Percentiles rank a stretch among this genome's conserved stretches.
Conservation (phyloP, 495 filamentous ascomycete species). For the Podospora comata region DNA sequence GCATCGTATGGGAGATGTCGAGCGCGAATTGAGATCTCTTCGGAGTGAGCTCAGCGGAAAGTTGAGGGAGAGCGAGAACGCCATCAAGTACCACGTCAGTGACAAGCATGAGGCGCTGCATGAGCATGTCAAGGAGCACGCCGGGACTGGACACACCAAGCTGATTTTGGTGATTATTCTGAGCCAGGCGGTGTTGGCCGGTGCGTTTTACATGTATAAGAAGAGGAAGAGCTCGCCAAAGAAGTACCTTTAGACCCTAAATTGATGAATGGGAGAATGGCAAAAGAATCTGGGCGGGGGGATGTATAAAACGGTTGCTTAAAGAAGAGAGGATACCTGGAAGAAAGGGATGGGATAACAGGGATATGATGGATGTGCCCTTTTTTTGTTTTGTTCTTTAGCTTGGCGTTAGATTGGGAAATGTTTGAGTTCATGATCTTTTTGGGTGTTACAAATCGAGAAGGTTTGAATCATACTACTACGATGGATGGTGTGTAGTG, state of each 20-base stretch:
- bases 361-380: neutral
- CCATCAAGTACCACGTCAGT: slow-evolving; percentile 67
- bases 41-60: slow-evolving; percentile 42
- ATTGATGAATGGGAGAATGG: neutral
- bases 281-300: neutral
- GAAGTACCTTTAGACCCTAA: slow-evolving; percentile 71
- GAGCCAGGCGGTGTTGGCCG: slow-evolving; percentile 68
- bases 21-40: slow-evolving; percentile 61
- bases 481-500: neutral
- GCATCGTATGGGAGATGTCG: slow-evolving; percentile 58
- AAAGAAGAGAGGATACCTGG: neutral
- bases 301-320: neutral
- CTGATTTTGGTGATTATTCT: slow-evolving; percentile 73
- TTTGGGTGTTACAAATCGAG: neutral
- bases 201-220: slow-evolving; percentile 77
- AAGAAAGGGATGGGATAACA: neutral
- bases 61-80: slow-evolving; percentile 68
- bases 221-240: slow-evolving; percentile 74
- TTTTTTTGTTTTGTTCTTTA: neutral
- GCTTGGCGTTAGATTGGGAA: neutral
- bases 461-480: neutral
- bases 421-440: neutral
- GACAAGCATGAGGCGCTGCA: slow-evolving; percentile 67
- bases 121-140: slow-evolving; percentile 54
- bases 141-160: slow-evolving; percentile 63